Conservation (phyloP, 768 basidiomycete species). For the Auricularia sp. region DNA sequence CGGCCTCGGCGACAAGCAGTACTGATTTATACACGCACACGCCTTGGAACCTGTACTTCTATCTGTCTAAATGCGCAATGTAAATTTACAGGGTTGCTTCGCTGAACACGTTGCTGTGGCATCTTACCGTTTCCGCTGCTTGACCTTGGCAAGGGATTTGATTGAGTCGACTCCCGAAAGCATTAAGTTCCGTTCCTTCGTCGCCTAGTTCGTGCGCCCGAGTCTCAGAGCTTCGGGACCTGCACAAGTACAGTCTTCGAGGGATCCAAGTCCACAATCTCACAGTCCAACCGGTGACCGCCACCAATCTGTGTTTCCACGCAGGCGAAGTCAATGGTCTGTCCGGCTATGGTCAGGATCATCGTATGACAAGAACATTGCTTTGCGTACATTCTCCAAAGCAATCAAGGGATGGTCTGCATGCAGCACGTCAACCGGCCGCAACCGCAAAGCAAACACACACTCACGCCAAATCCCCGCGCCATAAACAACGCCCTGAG, state of each 20-base stretch:
- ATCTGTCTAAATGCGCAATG: not conserved
- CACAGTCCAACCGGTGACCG: constrained; percentile 71
- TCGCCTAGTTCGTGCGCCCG: not conserved
- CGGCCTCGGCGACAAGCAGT: constrained; percentile 30
- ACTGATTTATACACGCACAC: not conserved
- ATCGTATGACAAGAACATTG: constrained; percentile 2
- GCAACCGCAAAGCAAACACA: not conserved
- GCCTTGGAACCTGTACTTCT: not conserved
- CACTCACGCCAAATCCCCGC: constrained; percentile 84
- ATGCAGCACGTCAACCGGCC: too few species aligned
- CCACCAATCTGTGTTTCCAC: constrained; percentile 90
- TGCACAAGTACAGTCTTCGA: constrained; percentile 20
- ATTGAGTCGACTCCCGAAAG: too few species aligned
- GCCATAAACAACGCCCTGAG: constrained; percentile 82
- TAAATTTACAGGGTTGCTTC: not conserved
- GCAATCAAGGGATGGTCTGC: constrained; percentile 91
- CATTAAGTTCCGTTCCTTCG: too few species aligned
- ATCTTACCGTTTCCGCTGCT: too few species aligned
- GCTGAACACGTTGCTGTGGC: too few species aligned
- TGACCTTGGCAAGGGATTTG: too few species aligned
- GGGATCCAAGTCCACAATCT: constrained; percentile 52
- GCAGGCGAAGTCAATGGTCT: constrained; percentile 77
- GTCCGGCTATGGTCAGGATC: constrained; percentile 9
- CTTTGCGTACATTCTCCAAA: constrained; percentile 46
- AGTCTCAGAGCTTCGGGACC: constrained; percentile 14